phyloP scores from a whole-genome alignment of 2,329 filamentous ascomycete species.

The Cladosporium austrohemisphaericum region DNA sequence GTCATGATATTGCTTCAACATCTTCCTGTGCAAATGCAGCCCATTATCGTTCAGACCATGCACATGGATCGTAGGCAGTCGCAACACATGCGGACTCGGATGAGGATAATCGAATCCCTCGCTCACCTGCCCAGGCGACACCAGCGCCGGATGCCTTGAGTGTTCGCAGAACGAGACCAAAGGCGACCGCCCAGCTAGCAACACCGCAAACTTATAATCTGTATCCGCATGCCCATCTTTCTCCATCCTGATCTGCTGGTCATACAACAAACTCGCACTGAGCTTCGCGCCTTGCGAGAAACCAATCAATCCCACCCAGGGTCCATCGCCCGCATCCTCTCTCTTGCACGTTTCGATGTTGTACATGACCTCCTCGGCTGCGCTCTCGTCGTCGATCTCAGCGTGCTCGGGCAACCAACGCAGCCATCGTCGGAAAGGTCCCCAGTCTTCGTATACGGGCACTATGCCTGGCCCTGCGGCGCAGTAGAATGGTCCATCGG shows the following conservation, averaged over 20 bases:
- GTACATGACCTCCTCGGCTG: constrained; percentile 47
- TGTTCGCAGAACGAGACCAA: constrained; percentile 51
- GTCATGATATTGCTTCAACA: constrained; percentile 59
- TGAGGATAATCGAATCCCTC: constrained; percentile 45
- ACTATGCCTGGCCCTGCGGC: constrained; percentile 60
- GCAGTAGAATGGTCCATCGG: constrained; percentile 64
- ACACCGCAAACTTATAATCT: constrained; percentile 57
- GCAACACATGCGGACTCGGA: constrained; percentile 47
- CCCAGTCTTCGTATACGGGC: constrained; percentile 61
- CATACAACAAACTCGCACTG: constrained; percentile 44
- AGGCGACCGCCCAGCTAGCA: constrained; percentile 60
- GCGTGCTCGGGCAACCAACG: constrained; percentile 59
- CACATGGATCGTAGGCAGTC: constrained; percentile 62
- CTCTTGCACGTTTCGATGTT: constrained; percentile 43
- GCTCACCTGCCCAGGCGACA: constrained; percentile 40
- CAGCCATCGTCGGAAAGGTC: constrained; percentile 63
- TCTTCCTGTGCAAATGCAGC: constrained; percentile 54
- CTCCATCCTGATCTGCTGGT: constrained; percentile 56
- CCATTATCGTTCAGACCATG: constrained; percentile 62
- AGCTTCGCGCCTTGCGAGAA: constrained; percentile 51
- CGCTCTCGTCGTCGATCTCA: constrained; percentile 48
- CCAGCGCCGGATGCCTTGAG: constrained; percentile 35
- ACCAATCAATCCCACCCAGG: constrained; percentile 50
- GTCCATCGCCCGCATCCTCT: constrained; percentile 42
- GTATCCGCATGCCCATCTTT: constrained; percentile 36